Evolutionary conservation across 2,329 filamentous ascomycete genomes (phyloP).

Genomic region (Uncinocarpus reesii): DNA sequence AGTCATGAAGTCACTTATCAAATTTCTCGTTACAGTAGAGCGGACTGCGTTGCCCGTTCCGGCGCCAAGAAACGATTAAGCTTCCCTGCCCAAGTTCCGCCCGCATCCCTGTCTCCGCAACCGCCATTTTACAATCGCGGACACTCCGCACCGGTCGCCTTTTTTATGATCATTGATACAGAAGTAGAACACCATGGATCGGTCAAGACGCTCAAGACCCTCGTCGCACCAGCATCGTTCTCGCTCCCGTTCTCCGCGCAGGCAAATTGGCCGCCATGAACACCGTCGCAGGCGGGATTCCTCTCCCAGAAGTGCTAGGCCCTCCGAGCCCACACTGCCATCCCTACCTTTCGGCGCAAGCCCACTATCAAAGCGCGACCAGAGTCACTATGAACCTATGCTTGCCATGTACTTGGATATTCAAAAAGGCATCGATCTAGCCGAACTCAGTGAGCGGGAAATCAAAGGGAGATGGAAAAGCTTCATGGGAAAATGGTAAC

Average conservation of each 20-base stretch:
- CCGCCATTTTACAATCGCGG: no score
- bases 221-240: conserved; percentile 1
- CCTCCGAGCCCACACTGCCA: conserved; percentile 19
- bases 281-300: conserved; percentile 21
- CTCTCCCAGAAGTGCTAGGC: conserved; percentile 5
- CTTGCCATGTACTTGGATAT: conserved; percentile 79
- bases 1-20: no score
- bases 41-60: no score
- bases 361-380: conserved; percentile 57
- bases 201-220: neutral
- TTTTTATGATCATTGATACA: neutral
- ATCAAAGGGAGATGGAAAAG: conserved; percentile 82
- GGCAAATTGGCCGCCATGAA: conserved; percentile 27
- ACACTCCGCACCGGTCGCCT: no score
- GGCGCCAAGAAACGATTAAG: neutral
- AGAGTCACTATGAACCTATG: conserved; percentile 55
- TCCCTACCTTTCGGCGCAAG: conserved; percentile 57
- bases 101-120: no score
- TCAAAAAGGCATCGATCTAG: conserved; percentile 66
- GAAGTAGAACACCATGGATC: neutral
- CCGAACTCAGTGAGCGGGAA: conserved; percentile 63
- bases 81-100: no score
- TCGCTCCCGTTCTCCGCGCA: conserved; percentile 21
- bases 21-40: no score
- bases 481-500: conserved; percentile 76